Conservation (phyloP, 805 yeast genomes). For the Candida montana region DNA sequence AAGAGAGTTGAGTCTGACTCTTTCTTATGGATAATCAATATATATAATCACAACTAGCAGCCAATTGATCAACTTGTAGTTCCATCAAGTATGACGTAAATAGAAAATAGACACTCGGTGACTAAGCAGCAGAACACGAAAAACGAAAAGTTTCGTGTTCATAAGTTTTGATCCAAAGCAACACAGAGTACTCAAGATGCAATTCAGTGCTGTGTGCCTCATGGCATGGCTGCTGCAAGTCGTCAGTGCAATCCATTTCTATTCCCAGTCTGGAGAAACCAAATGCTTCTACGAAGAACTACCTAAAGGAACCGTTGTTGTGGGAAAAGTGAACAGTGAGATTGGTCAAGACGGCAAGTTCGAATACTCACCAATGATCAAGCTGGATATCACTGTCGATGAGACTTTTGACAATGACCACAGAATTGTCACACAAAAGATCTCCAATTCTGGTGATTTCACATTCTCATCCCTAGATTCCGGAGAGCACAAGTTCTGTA, state of each 20-base stretch:
- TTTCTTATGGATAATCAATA: no score
- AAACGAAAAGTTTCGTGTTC: neutral
- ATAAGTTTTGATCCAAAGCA: neutral
- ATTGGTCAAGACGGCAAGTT: constrained; percentile 45
- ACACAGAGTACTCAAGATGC: no score
- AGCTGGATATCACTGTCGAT: constrained; percentile 64
- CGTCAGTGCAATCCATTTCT: constrained; percentile 53
- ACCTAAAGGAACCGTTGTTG: constrained; percentile 70
- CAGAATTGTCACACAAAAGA: constrained; percentile 65
- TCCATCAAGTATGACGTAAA: no score
- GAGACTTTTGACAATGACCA: constrained; percentile 81
- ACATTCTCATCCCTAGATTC: constrained; percentile 76
- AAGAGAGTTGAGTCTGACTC: neutral
- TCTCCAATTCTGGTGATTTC: constrained; percentile 57
- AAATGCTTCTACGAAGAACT: constrained; percentile 84
- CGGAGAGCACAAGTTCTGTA: constrained; percentile 83
- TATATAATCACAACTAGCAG: no score
- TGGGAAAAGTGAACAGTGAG: constrained; percentile 68
- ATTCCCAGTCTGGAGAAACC: constrained; percentile 67
- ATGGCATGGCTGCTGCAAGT: constrained; percentile 4
- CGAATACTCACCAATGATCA: constrained; percentile 49
- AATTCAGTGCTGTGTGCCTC: neutral
- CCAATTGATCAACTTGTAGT: no score
- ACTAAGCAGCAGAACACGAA: neutral
- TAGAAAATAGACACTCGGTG: no score